Evolutionary conservation across 495 filamentous ascomycete species (phyloP), one percentile per base, ranked within the genome.

Genomic region (Echria macrotheca): DNA sequence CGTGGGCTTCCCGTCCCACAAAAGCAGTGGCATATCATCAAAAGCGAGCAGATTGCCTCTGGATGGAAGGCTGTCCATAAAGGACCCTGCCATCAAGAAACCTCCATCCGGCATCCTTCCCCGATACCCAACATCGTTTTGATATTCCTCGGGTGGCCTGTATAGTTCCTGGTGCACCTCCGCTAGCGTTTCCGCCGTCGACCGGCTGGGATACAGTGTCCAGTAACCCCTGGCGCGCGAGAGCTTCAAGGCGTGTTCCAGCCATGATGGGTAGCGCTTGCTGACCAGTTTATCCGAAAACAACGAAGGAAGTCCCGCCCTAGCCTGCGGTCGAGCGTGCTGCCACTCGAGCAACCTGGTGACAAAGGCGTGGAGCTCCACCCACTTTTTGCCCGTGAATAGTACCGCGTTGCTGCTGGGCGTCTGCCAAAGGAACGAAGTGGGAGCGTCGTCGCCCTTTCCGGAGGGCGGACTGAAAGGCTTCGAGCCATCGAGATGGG

Each of bases 351-450:
- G 56, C 2, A 79, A 69, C 15, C 72, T 68, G 5, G 79, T 76
- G 3, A 91, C 75, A 41, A 91, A 87, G 12, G 77, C 75, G 58
- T 95, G 86, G 12, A 94, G 74, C 51, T 91, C 86, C 14, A 74
- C 68, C 89, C 89, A 95, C 60, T 84, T 87, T 26, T 88, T 81
- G 18, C 88, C 88, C 43, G 89, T 85, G 62, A 86, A 87, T 12
- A 95, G 73, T 9, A 82, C 78, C 1, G 88, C 88, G 55, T 89
- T 85, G 57, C 81, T 84, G 59, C 82, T 84, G 15, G 89, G 89
- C 31, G 84, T 78, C 67, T 94, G 84, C 84, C 85, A 94, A 3
- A 91, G 69, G 54, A 91, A 91, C 0, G 83, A 75, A 0, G 79
- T 74, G 6, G 29, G 14, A 8, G 32, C 54, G 2, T 11, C 26